Conservation (phyloP, 1,284 basidiomycete species). For the Phlebopus sp. region DNA sequence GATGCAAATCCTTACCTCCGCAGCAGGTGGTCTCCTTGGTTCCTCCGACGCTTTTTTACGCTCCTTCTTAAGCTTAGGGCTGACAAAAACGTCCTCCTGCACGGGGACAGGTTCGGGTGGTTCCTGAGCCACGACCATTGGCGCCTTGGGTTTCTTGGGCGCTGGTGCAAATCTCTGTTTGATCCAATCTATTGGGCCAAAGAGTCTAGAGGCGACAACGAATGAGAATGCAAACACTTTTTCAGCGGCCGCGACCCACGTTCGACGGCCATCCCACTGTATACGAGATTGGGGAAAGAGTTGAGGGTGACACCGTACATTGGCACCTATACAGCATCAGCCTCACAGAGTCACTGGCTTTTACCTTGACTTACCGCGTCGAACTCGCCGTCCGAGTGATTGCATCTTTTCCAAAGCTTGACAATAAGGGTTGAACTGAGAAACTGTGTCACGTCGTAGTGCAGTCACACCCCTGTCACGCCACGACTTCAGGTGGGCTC, state of each 20-base stretch:
- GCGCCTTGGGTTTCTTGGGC: slow-evolving; percentile 34
- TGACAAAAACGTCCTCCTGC: slow-evolving; percentile 24
- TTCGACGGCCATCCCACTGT: slow-evolving; percentile 37
- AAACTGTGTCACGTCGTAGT: slow-evolving; percentile 15
- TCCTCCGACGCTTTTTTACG: slow-evolving; percentile 15
- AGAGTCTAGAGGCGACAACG: slow-evolving; percentile 29
- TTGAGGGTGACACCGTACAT: slow-evolving; percentile 10
- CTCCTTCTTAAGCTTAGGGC: slow-evolving; percentile 8
- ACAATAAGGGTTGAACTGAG: slow-evolving; percentile 1
- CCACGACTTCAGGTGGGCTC: too few species aligned
- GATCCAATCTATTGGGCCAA: slow-evolving; percentile 64
- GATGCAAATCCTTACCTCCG: slow-evolving; percentile 19
- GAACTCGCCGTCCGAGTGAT: slow-evolving; percentile 22
- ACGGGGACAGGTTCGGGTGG: slow-evolving; percentile 30
- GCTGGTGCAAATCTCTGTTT: slow-evolving; percentile 52
- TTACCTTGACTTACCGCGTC: slow-evolving; percentile 14
- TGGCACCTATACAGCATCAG: slow-evolving; percentile 15
- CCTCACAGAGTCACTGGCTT: background rate
- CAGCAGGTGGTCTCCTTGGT: slow-evolving; percentile 22
- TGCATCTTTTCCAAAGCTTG: slow-evolving; percentile 30
- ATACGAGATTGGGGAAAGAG: slow-evolving; percentile 23
- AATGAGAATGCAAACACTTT: slow-evolving; percentile 4
- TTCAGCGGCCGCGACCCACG: slow-evolving; percentile 33
- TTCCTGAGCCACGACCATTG: slow-evolving; percentile 49
- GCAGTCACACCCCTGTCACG: slow-evolving; percentile 27